Conservation (phyloP, 2,329 filamentous ascomycete species). For the Harringtonia aguacate region DNA sequence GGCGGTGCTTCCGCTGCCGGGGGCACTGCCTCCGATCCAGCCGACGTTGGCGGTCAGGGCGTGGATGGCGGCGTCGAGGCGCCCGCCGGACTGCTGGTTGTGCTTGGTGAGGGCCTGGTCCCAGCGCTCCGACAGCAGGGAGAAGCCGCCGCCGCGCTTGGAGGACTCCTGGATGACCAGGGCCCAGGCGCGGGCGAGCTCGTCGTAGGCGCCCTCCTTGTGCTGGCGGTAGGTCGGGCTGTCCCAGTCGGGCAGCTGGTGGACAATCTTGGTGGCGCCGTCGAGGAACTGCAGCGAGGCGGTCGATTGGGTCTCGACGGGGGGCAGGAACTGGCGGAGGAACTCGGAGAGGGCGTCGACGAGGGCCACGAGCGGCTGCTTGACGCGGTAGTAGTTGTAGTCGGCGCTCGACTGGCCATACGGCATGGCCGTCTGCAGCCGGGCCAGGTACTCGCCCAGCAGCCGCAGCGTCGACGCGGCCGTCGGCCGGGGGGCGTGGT, state of each 20-base stretch:
- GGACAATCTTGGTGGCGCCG: slow-evolving; percentile 79
- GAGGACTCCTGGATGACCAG: slow-evolving; percentile 82
- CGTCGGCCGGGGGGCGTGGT: slow-evolving; percentile 77
- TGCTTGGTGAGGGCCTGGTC: slow-evolving; percentile 80
- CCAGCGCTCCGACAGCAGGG: slow-evolving; percentile 79
- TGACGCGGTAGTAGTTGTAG: slow-evolving; percentile 90
- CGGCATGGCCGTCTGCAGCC: slow-evolving; percentile 70
- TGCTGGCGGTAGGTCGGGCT: slow-evolving; percentile 80
- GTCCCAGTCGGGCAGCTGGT: slow-evolving; percentile 84
- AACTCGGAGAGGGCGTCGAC: slow-evolving; percentile 89
- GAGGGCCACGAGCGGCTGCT: slow-evolving; percentile 66
- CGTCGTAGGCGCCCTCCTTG: slow-evolving; percentile 93
- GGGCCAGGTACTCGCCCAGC: slow-evolving; percentile 69
- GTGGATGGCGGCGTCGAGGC: slow-evolving; percentile 68
- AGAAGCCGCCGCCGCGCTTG: slow-evolving; percentile 81
- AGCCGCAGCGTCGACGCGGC: slow-evolving; percentile 72
- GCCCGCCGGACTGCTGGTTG: slow-evolving; percentile 75
- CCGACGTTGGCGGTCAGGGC: slow-evolving; percentile 65
- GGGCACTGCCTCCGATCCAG: slow-evolving; percentile 57
- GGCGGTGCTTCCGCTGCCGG: slow-evolving; percentile 59
- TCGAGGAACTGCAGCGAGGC: slow-evolving; percentile 82
- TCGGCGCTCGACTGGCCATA: slow-evolving; percentile 79
- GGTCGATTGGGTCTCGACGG: slow-evolving; percentile 74
- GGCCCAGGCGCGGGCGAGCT: slow-evolving; percentile 89
- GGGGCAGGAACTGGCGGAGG: slow-evolving; percentile 89